Base-by-base conservation (phyloP, 1,139 yeast genomes). In the Meyerozyma smithsonii region DNA sequence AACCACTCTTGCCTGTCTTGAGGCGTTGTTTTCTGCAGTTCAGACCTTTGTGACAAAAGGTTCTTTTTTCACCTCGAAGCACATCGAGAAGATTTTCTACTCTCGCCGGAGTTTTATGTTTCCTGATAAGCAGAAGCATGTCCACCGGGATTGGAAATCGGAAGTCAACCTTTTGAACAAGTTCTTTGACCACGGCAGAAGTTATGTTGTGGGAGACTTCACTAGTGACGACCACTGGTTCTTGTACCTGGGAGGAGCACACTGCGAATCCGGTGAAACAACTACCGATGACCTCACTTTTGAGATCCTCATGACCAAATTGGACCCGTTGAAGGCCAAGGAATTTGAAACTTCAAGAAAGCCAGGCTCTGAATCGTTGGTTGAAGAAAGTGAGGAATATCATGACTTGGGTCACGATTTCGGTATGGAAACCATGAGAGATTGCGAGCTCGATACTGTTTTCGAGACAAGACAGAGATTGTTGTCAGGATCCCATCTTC, bases 81-180 rank as follows among this genome's bases (percentile, higher is more conserved):
- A 58, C 33, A 81, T 88, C 34, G 74, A 74, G 64, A 77, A 85
- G 50, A 81, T 88, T 10, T 89, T 90, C 54, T 92, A 92, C 64
- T 89, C 97, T 2, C 79, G 97, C 59, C 81, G 96, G 59, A 77
- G 88, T 30, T 90, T 89, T 62, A 83, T 90, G 92, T 92, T 90
- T 58, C 98, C 98, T 10, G 81, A 82, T 33, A 80, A 75, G 53
- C 98, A 92, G 64, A 71, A 75, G 38, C 80, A 81, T 44, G 83
- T 95, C 40, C 97, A 92, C 61, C 76, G 76, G 47, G 83, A 80
- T 52, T 92, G 98, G 98, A 71, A 74, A 34, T 79, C 77, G 53
- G 98, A 92, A 59, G 84, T 89, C 23, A 65, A 67, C 20, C 78
- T 77, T 52, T 76, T 92, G 57, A 80, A 86, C 64, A 62, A 68